A percentile compares a stretch with the other conserved stretches of the same genome.
phyloP scores from a whole-genome alignment of 2,329 filamentous ascomycete species.

The Sclerotinia spermophila region DNA sequence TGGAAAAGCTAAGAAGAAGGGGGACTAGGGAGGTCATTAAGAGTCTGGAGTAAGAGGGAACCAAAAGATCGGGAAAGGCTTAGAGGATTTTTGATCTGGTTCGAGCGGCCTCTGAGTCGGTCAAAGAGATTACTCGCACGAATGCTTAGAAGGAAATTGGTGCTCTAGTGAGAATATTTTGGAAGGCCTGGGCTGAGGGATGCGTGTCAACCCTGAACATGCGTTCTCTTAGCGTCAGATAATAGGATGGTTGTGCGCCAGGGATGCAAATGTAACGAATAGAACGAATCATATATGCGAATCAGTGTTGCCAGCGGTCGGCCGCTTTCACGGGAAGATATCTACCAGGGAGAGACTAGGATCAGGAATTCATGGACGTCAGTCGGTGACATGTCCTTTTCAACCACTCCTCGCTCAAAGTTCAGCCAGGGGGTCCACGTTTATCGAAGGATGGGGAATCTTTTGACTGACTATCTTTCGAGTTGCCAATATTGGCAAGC shows the following conservation, averaged over 20 bases:
- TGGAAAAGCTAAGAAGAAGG: conserved; percentile 6
- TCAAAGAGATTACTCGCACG: neutral
- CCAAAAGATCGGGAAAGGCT: neutral
- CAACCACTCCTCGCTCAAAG: neutral
- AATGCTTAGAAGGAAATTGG: conserved; percentile 15
- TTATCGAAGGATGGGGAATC: conserved; percentile 10
- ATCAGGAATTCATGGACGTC: neutral
- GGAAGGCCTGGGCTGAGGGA: conserved; percentile 6
- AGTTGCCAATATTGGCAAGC: neutral
- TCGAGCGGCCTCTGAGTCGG: neutral
- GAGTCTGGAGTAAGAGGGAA: neutral
- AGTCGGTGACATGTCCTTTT: conserved; percentile 9
- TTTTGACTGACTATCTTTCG: neutral
- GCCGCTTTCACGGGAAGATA: conserved; percentile 17
- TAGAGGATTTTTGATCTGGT: neutral
- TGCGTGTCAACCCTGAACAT: conserved; percentile 17
- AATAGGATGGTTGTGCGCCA: conserved; percentile 1
- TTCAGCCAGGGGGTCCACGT: conserved; percentile 14
- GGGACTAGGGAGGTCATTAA: neutral
- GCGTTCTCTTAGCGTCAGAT: conserved; percentile 10
- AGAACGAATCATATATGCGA: conserved; percentile 3
- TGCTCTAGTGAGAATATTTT: conserved; percentile 15
- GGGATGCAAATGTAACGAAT: conserved; percentile 5
- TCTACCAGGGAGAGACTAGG: neutral
- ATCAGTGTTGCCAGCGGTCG: conserved; percentile 3